phyloP scores from a whole-genome alignment of 805 yeast genomes.

The Yamadazyma sp. region DNA sequence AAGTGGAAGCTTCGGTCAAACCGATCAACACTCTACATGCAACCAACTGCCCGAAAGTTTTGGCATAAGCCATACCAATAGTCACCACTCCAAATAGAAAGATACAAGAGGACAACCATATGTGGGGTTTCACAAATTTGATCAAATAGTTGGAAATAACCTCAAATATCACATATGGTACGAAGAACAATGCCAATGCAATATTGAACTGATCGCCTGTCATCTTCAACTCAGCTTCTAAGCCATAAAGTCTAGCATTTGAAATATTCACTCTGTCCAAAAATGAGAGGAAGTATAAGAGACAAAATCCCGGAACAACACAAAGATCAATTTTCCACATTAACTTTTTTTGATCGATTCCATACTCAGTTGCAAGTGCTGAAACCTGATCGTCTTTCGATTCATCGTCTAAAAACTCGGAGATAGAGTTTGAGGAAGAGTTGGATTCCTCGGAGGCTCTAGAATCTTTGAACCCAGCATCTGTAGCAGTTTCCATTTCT shows the following conservation, averaged over 20 bases:
- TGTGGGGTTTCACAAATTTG: conserved; percentile 60
- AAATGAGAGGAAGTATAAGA: conserved; percentile 73
- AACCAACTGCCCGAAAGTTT: conserved; percentile 56
- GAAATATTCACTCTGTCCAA: conserved; percentile 81
- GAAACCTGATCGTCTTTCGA: conserved; percentile 9
- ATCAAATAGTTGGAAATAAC: conserved; percentile 62
- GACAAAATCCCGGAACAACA: conserved; percentile 74
- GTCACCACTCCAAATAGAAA: conserved; percentile 63
- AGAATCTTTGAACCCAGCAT: no score
- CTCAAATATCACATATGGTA: conserved; percentile 67
- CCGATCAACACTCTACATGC: conserved; percentile 69
- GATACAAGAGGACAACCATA: conserved; percentile 61
- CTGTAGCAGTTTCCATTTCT: no score
- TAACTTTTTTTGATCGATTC: conserved; percentile 53
- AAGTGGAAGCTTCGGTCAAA: conserved; percentile 66
- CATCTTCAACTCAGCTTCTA: conserved; percentile 54
- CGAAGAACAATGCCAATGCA: conserved; percentile 68
- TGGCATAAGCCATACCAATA: conserved; percentile 64
- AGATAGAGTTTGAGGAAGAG: conserved; percentile 1
- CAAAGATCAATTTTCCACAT: conserved; percentile 67
- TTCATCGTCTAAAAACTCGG: neutral
- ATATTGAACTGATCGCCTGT: conserved; percentile 60
- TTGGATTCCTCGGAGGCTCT: conserved; percentile 2
- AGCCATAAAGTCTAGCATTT: conserved; percentile 74
- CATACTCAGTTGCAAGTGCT: conserved; percentile 21